These are phyloP conservation scores for Zanthoxylum bungeanum DNA, from an alignment of 345 rosid species.

Conservation along the genomic window DNA sequence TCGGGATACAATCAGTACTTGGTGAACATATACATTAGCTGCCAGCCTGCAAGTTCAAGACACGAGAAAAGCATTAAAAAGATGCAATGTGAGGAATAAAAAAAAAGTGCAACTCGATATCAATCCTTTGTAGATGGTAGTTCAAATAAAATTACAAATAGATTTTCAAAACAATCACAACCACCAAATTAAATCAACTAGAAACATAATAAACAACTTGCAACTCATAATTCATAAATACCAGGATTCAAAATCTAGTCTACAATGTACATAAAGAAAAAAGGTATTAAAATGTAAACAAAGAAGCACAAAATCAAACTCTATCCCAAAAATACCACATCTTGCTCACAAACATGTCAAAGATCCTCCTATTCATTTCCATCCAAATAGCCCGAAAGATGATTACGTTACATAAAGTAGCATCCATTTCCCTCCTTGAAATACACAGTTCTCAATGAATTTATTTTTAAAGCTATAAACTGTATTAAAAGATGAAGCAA, in stretches of 20 bases:
- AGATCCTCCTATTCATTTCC: neutral
- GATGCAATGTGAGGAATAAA: neutral
- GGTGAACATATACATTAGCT: neutral
- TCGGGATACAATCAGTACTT: neutral
- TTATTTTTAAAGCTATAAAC: neutral
- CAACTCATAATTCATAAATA: too few species aligned
- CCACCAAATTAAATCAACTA: too few species aligned
- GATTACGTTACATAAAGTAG: neutral
- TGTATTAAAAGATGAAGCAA: neutral
- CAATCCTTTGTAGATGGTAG: neutral
- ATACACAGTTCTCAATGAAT: neutral
- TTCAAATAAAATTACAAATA: neutral
- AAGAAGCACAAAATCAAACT: neutral
- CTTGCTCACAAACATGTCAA: neutral
- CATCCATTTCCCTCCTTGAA: neutral
- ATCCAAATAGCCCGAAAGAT: neutral
- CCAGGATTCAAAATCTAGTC: too few species aligned
- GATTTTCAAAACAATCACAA: neutral
- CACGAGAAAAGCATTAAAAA: neutral
- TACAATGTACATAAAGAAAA: too few species aligned
- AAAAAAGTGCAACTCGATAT: slow-evolving; percentile 3
- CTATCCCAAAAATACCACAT: neutral
- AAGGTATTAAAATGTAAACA: too few species aligned
- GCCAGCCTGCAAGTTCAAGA: slow-evolving; percentile 7
- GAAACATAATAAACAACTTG: too few species aligned